These are phyloP conservation scores for Rhizopogon vulgaris DNA, from an alignment of 768 basidiomycete genomes.

Conservation along the genomic window DNA sequence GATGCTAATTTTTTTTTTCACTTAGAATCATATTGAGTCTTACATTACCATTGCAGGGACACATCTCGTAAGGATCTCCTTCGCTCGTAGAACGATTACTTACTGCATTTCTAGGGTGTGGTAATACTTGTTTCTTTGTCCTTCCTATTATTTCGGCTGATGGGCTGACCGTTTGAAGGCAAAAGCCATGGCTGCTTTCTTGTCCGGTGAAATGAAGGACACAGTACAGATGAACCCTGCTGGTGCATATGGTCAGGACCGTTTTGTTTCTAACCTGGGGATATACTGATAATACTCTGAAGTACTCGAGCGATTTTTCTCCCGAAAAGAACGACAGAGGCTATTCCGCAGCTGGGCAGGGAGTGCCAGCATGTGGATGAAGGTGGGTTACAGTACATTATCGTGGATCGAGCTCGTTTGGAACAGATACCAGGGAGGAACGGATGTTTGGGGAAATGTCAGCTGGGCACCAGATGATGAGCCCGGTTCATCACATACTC, in stretches of 20 bases:
- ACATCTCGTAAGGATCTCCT: conserved; percentile 52
- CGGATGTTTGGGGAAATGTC: conserved; percentile 75
- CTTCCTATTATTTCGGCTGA: background rate
- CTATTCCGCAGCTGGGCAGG: conserved; percentile 96
- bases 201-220: conserved; percentile 95
- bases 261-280: background rate
- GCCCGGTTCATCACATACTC: conserved; percentile 45
- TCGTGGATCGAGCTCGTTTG: too few relatives aligned
- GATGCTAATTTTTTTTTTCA: background rate
- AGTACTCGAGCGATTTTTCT: conserved; percentile 89
- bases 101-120: conserved; percentile 48
- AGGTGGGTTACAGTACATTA: conserved; percentile 37
- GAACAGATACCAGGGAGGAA: conserved; percentile 54
- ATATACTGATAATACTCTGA: background rate
- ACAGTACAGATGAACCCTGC: conserved; percentile 83
- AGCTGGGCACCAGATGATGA: conserved; percentile 79
- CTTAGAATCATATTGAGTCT: conserved; percentile 76
- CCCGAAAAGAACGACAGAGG: conserved; percentile 77
- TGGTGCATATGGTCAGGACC: conserved; percentile 58
- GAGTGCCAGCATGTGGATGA: conserved; percentile 90
- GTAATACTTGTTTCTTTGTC: conserved; percentile 35
- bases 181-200: conserved; percentile 92
- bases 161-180: conserved; percentile 39
- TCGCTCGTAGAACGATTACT: conserved; percentile 1
- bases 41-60: conserved; percentile 84